A percentile compares a stretch with the other conserved stretches of the same genome.
Conservation (phyloP, 2,329 filamentous ascomycete species). For the Fusarium chuoi region DNA sequence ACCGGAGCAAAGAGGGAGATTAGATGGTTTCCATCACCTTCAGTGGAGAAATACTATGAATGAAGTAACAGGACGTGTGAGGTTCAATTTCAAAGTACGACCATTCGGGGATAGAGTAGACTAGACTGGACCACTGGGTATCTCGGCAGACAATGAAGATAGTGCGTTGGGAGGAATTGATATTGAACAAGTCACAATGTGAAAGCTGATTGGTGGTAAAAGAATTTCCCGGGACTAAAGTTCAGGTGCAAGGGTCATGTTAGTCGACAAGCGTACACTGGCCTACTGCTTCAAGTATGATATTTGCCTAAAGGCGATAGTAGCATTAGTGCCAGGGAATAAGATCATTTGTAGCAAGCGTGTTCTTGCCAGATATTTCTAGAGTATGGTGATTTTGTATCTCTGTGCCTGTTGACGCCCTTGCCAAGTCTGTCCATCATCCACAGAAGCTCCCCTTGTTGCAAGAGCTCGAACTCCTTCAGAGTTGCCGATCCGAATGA, state of each 20-base stretch:
- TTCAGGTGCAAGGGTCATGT: not conserved
- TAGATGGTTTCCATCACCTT: slow-evolving; percentile 49
- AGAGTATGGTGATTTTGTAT: not conserved
- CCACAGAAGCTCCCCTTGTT: not conserved
- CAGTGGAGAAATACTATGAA: slow-evolving; percentile 52
- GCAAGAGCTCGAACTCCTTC: not conserved
- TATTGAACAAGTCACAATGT: not conserved
- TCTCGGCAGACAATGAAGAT: not conserved
- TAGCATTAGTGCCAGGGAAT: not conserved
- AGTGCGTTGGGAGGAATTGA: not conserved
- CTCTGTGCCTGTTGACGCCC: not conserved
- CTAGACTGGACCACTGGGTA: not conserved
- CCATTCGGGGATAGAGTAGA: not conserved
- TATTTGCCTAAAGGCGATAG: slow-evolving; percentile 21
- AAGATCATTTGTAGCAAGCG: not conserved
- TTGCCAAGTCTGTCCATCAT: not conserved
- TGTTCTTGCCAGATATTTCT: not conserved
- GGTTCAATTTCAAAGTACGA: slow-evolving; percentile 28
- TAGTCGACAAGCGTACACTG: not conserved
- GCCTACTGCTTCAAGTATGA: not conserved
- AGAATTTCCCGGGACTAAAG: not conserved
- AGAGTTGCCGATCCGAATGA: not conserved
- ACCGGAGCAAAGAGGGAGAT: slow-evolving; percentile 40
- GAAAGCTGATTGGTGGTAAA: slow-evolving; percentile 14
- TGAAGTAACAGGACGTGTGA: slow-evolving; percentile 49